Evolutionary conservation across 371 early-diverging fungal species (phyloP).

Genomic region (Nematocida ausubeli): DNA sequence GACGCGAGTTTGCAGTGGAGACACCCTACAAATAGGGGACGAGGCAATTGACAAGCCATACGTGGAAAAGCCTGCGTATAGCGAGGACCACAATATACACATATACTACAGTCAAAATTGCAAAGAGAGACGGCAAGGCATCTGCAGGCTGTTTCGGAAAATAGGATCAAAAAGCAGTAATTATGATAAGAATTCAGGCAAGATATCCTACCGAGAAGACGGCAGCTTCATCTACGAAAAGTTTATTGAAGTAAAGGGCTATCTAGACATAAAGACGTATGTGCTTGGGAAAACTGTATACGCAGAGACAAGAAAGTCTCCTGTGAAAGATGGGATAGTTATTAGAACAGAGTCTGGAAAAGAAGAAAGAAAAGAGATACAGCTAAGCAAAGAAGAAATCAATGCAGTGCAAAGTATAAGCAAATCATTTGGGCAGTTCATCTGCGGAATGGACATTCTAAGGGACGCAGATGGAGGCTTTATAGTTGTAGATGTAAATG

Average conservation of each 20-base stretch:
- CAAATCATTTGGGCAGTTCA: conserved; percentile 74
- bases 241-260: conserved; percentile 81
- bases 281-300: conserved; percentile 83
- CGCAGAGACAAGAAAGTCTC: conserved; percentile 95
- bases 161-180: conserved; percentile 89
- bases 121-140: conserved; percentile 71
- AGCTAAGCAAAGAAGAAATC: conserved; percentile 75
- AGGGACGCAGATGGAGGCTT: conserved; percentile 73
- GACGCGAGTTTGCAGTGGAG: conserved; percentile 70
- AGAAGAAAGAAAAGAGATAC: conserved; percentile 82
- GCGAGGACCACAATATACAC: conserved; percentile 90
- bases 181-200: conserved; percentile 72
- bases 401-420: conserved; percentile 76
- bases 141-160: conserved; percentile 85
- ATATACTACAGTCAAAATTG: conserved; percentile 79
- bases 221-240: conserved; percentile 86
- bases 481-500: conserved; percentile 94
- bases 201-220: conserved; percentile 69
- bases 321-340: conserved; percentile 91
- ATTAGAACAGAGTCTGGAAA: conserved; percentile 87
- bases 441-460: conserved; percentile 89
- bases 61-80: conserved; percentile 90
- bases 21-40: conserved; percentile 74
- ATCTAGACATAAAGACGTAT: conserved; percentile 92
- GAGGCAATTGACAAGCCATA: conserved; percentile 78